A percentile compares a stretch with the other conserved stretches of the same genome.
These are phyloP conservation scores for Nicotiana noctiflora DNA, from an alignment of 257 asterid genomes.

Conservation along the genomic window DNA sequence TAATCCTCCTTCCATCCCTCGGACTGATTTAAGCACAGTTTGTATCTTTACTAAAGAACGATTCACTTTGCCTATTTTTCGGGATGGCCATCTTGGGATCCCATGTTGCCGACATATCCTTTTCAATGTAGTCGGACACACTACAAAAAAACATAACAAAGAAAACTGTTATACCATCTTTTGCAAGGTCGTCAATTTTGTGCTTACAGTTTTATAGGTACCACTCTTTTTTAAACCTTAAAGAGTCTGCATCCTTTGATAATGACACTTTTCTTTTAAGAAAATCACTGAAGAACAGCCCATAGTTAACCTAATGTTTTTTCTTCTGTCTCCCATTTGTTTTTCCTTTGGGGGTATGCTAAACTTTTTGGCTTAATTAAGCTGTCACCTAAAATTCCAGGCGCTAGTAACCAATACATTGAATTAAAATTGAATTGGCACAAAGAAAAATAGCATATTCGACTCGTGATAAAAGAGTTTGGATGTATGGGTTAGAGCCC, in stretches of 20 bases:
- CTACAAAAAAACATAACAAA: slow-evolving; percentile 28
- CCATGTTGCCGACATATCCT: slow-evolving; percentile 87
- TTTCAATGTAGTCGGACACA: slow-evolving; percentile 89
- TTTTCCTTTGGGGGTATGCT: no score
- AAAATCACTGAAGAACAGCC: neutral
- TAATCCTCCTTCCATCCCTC: slow-evolving; percentile 70
- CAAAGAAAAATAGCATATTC: neutral
- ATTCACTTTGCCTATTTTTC: slow-evolving; percentile 79
- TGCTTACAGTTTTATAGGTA: neutral
- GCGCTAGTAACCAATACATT: neutral
- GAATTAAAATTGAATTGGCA: neutral
- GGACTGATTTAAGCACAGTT: slow-evolving; percentile 70
- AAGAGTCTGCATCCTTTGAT: neutral
- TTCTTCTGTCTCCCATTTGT: neutral
- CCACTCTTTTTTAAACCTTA: neutral
- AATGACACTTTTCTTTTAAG: neutral
- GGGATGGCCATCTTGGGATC: slow-evolving; percentile 90
- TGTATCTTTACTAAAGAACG: slow-evolving; percentile 74
- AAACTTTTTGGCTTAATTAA: neutral
- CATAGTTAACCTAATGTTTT: neutral
- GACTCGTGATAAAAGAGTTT: neutral
- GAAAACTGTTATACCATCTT: neutral
- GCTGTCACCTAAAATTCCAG: neutral
- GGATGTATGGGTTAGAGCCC: neutral
- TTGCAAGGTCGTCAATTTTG: neutral